Percentiles rank a stretch among this genome's conserved stretches.
Evolutionary conservation across 2,329 filamentous ascomycete genomes (phyloP).

Genomic region (Trichoderma hamatum): DNA sequence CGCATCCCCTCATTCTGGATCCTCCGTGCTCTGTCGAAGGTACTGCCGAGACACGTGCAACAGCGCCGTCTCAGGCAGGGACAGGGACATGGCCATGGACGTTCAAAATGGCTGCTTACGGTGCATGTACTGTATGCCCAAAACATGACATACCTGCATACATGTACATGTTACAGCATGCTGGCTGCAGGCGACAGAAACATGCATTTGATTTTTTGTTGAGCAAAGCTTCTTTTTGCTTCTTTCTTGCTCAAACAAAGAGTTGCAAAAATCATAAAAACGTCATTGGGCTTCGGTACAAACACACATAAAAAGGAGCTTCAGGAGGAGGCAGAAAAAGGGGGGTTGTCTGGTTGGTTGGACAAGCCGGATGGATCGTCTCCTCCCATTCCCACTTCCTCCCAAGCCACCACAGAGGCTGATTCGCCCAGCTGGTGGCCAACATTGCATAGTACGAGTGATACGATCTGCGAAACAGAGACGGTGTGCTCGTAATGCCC

Average conservation of each 20-base stretch:
- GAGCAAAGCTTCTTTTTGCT: background rate
- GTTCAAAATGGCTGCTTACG: background rate
- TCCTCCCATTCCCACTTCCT: constrained; percentile 13
- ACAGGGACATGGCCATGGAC: background rate
- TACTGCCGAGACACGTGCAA: constrained; percentile 10
- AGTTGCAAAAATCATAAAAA: background rate
- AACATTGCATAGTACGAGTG: background rate
- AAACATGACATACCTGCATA: constrained; percentile 21
- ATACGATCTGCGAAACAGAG: background rate
- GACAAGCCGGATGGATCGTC: constrained; percentile 13
- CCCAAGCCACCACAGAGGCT: background rate
- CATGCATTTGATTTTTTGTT: constrained; percentile 11
- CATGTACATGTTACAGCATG: background rate
- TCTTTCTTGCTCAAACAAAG: background rate
- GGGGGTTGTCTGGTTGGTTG: background rate
- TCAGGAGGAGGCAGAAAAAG: constrained; percentile 6
- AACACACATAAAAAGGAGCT: background rate
- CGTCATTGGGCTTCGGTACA: background rate
- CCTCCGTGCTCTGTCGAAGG: background rate
- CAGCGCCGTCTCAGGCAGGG: background rate
- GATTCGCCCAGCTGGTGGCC: background rate
- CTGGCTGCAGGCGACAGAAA: constrained; percentile 1
- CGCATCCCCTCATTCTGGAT: background rate
- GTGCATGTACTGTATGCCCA: background rate
- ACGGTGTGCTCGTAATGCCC: constrained; percentile 11